Evolutionary conservation across 1,284 basidiomycete species (phyloP).

Genomic region (Fomitopsis palustris): DNA sequence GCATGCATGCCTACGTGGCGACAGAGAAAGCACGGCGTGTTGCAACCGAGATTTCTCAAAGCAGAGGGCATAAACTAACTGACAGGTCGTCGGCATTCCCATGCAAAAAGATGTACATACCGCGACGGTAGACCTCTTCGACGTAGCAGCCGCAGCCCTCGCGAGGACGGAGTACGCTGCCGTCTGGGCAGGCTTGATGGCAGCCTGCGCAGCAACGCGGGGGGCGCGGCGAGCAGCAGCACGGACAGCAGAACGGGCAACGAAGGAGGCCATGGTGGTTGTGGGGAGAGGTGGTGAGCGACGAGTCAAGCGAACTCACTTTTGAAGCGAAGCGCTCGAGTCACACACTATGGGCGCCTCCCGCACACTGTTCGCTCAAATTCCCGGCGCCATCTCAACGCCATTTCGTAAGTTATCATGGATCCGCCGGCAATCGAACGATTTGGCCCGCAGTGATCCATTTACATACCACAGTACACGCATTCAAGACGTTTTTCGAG

Average conservation of each 20-base stretch:
- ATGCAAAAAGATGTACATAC: conserved; percentile 30
- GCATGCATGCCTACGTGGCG: background rate
- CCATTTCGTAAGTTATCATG: background rate
- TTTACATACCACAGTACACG: no score
- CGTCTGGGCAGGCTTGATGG: conserved; percentile 41
- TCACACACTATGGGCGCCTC: conserved; percentile 2
- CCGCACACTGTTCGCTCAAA: background rate
- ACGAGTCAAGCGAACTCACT: conserved; percentile 9
- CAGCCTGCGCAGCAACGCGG: conserved; percentile 41
- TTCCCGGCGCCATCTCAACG: background rate
- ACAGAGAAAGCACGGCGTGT: background rate
- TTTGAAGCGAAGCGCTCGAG: conserved; percentile 4
- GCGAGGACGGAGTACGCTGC: conserved; percentile 78
- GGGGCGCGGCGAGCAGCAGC: conserved; percentile 57
- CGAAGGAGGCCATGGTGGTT: conserved; percentile 56
- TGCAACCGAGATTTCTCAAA: no score
- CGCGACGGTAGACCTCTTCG: conserved; percentile 37
- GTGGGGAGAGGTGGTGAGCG: conserved; percentile 12
- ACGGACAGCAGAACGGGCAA: conserved; percentile 60
- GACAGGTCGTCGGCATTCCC: background rate
- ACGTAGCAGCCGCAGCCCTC: conserved; percentile 39
- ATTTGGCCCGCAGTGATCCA: no score
- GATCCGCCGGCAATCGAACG: background rate
- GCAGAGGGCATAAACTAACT: background rate
- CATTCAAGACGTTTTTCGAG: no score